Base-by-base conservation (phyloP, 768 basidiomycete species). In the Pleurotus sapidus region DNA sequence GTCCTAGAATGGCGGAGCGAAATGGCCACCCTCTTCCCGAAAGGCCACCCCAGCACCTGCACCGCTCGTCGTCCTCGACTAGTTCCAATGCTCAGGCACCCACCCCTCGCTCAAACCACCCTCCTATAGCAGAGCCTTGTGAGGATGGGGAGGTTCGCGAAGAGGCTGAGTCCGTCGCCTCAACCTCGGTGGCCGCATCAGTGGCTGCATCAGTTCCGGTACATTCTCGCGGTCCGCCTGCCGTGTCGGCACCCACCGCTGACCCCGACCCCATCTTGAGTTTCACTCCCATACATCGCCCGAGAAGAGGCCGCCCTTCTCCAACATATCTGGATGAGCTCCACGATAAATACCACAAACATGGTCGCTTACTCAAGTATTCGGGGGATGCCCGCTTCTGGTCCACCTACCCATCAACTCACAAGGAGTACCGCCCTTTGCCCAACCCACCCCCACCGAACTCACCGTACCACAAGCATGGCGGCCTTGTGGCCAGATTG, bases 351-450 rank as follows among this genome's bases (percentile, higher is more conserved):
- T 93, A 89, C 66, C 84, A 90, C 62, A 71, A 70, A 3, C 79
- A 81, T 17, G 92, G 88, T 18, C 84, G 90, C 57, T 74, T 79
- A 62, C 87, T 94, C 67, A 93, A 94, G 71, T 91, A 89, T 67
- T 91, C 91, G 1, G 90, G 91, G 23, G 88, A 91, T 66, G 82
- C 85, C 46, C 86, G 91, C 38, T 85, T 89, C 63, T 85, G 83
- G 82, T 88, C 89, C 15, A 85, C 87, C 38, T 89, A 83, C 65
- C 80, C 84, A 24, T 76, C 84, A 4, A 77, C 79, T 2, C 82
- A 86, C 70, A 81, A 80, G 65, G 84, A 87, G 63, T 88, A 84
- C 68, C 77, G 80, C 15, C 81, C 88, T 5, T 74, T 91, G 11
- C 69, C 75, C 4, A 76, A 82, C 61, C 88, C 91, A 2, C 88